These are phyloP conservation scores for Camellia sinensis DNA, from an alignment of 148 eudicot species.

Conservation along the genomic window DNA sequence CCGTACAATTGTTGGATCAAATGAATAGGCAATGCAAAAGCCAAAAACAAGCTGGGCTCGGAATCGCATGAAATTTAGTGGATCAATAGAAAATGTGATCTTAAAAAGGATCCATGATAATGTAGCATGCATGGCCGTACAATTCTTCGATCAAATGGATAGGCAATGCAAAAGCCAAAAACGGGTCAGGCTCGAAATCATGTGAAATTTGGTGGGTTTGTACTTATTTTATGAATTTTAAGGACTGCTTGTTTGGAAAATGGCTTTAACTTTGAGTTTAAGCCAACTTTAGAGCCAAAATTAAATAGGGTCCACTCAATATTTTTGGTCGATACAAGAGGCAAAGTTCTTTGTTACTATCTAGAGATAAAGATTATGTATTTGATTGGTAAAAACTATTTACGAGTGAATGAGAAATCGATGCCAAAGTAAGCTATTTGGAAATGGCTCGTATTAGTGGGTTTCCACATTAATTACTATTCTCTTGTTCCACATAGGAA, in stretches of 20 bases:
- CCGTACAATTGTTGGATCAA: too few relatives aligned
- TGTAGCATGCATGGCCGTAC: too few relatives aligned
- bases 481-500: background rate
- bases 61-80: too few relatives aligned
- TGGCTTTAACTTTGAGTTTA: background rate
- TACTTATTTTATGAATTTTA: background rate
- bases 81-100: too few relatives aligned
- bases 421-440: too few relatives aligned
- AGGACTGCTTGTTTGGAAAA: background rate
- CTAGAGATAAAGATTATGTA: background rate
- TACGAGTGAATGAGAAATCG: background rate
- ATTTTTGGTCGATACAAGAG: background rate
- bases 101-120: too few relatives aligned
- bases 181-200: background rate
- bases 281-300: background rate
- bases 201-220: background rate
- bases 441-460: background rate
- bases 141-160: too few relatives aligned
- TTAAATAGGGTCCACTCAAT: background rate
- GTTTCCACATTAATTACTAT: background rate
- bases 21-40: too few relatives aligned
- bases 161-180: too few relatives aligned
- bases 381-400: background rate
- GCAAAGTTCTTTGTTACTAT: background rate
- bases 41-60: too few relatives aligned